Conservation (phyloP, 495 filamentous ascomycete genomes). For the Tuber microsphaerosporum region DNA sequence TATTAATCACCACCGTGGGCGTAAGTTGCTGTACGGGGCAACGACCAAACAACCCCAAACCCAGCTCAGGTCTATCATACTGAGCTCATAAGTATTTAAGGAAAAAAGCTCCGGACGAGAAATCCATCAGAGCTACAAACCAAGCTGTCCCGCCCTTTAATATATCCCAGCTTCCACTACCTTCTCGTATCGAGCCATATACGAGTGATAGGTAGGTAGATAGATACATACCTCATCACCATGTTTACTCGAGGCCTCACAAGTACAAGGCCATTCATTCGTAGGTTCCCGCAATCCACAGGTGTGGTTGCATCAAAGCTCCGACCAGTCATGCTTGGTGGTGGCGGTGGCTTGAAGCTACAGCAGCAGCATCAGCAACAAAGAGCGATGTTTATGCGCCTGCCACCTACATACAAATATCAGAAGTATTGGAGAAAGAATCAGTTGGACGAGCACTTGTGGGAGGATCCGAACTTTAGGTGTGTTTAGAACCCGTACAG, state of each 20-base stretch:
- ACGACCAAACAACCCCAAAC: neutral
- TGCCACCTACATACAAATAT: constrained; percentile 10
- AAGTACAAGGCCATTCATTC: constrained; percentile 1
- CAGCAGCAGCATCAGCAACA: constrained; percentile 9
- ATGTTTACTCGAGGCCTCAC: constrained; percentile 14
- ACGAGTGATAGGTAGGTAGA: neutral
- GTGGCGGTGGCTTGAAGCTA: neutral
- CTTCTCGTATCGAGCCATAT: neutral
- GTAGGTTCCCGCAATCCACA: neutral
- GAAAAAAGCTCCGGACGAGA: neutral
- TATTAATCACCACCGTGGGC: neutral
- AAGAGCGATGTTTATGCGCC: constrained; percentile 9
- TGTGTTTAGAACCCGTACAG: neutral
- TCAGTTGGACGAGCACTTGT: neutral
- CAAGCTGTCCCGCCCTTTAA: neutral
- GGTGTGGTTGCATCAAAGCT: neutral
- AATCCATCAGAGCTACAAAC: neutral
- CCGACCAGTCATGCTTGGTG: neutral
- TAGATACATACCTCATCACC: neutral
- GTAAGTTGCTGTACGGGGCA: neutral
- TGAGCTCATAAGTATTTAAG: neutral
- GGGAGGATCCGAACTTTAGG: constrained; percentile 17
- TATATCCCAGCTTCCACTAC: neutral
- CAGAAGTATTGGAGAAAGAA: constrained; percentile 1
- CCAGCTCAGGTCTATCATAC: neutral